Evolutionary conservation across 805 yeast species (phyloP).

Genomic region (Ogataea zsoltii): DNA sequence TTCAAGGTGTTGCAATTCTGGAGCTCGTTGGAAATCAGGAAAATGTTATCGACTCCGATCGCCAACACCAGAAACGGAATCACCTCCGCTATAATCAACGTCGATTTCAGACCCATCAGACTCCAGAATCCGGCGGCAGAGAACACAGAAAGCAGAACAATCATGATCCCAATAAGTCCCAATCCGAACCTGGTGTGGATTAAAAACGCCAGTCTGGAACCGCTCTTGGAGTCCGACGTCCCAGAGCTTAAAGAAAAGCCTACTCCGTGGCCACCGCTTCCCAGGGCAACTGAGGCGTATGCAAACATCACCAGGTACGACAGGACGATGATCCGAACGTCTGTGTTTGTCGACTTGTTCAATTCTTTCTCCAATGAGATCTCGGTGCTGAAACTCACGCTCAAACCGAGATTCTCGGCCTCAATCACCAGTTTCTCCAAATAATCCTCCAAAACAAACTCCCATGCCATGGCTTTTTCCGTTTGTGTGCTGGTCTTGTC

Average conservation of each 20-base stretch:
- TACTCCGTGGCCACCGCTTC: conserved; percentile 42
- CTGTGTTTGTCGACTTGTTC: conserved; percentile 79
- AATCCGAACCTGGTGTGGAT: conserved; percentile 65
- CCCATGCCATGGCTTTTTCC: conserved; percentile 59
- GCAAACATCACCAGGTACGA: conserved; percentile 87
- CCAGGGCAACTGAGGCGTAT: conserved; percentile 81
- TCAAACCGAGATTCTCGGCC: conserved; percentile 52
- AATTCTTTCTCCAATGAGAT: conserved; percentile 83
- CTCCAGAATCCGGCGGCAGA: conserved; percentile 85
- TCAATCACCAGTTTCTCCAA: conserved; percentile 45
- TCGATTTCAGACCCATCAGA: conserved; percentile 74
- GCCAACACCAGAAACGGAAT: conserved; percentile 92
- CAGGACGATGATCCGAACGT: conserved; percentile 62
- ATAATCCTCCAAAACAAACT: conserved; percentile 59
- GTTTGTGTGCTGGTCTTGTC: conserved; percentile 44
- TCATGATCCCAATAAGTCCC: conserved; percentile 81
- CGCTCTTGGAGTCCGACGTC: conserved; percentile 8
- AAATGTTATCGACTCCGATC: conserved; percentile 94
- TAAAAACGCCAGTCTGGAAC: conserved; percentile 24
- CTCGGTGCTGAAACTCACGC: conserved; percentile 77
- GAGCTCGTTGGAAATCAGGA: conserved; percentile 79
- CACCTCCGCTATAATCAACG: conserved; percentile 93
- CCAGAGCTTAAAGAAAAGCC: conserved; percentile 5
- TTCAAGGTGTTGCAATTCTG: conserved; percentile 48
- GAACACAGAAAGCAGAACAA: conserved; percentile 77